These are phyloP conservation scores for Candida yuanshanica DNA, from an alignment of 805 yeast species.

Conservation along the genomic window DNA sequence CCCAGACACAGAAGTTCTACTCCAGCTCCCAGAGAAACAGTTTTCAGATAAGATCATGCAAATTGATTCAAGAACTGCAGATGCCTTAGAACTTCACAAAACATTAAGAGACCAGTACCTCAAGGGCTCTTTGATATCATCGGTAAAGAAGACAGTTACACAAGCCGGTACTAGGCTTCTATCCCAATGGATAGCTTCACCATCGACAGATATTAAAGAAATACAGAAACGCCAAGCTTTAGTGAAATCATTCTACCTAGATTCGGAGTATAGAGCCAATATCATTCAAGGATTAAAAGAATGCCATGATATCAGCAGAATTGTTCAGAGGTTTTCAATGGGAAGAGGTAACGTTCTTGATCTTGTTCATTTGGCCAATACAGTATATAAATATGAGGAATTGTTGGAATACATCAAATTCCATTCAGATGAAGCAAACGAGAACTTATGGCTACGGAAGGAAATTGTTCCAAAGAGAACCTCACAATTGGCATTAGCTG, in stretches of 20 bases:
- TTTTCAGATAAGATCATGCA: conserved; percentile 52
- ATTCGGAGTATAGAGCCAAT: conserved; percentile 24
- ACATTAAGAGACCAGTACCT: conserved; percentile 51
- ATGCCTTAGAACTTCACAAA: conserved; percentile 64
- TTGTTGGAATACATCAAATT: conserved; percentile 19
- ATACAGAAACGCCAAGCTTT: conserved; percentile 50
- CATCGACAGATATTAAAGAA: conserved; percentile 54
- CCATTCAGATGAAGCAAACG: not conserved
- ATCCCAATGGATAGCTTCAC: conserved; percentile 77
- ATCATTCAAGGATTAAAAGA: conserved; percentile 34
- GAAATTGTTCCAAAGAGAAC: conserved; percentile 24
- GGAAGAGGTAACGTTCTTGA: conserved; percentile 41
- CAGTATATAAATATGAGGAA: conserved; percentile 31
- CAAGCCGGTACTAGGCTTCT: conserved; percentile 77
- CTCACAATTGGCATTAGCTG: conserved; percentile 37
- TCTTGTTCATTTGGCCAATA: conserved; percentile 36
- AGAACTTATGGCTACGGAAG: not conserved
- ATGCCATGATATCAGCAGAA: conserved; percentile 53
- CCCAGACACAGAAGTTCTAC: conserved; percentile 58
- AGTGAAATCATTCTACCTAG: conserved; percentile 38
- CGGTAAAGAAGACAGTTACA: conserved; percentile 70
- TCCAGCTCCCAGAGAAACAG: conserved; percentile 63
- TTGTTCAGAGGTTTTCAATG: conserved; percentile 53
- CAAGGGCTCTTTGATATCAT: conserved; percentile 68
- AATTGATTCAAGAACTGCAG: conserved; percentile 74